Base-by-base conservation (phyloP, 257 asterid genomes). In the Galeopsis tetrahit region DNA sequence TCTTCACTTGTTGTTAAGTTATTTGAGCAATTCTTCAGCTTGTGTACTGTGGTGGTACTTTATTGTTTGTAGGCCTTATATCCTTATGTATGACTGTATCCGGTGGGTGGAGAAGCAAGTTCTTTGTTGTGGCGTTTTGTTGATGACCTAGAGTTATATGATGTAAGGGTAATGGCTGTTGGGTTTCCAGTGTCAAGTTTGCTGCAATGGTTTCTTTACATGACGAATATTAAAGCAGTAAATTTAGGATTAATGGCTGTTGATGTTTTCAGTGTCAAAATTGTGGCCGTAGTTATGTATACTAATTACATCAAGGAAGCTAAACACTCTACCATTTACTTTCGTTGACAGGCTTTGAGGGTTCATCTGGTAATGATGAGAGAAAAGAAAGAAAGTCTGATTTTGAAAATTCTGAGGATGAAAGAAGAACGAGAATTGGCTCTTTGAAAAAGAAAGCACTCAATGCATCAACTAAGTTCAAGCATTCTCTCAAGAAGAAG, bases 401-500 rank as follows among this genome's bases (percentile, higher is more conserved):
- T 75, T 86, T 93, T 68, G 97, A 93, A 84, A 89, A 89, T 72
- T 93, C 98, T 6, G 97, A 94, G 88, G 99, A 94, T 79, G 97
- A 91, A 83, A 85, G 97, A 70, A 89, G 86, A 78, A 91, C 97
- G 3, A 91, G 86, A 81, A 94, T 91, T 40, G 86, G 93, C 63
- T 80, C 95, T 34, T 68, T 94, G 74, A 94, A 91, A 86, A 94
- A 89, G 97, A 91, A 89, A 82, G 99, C 97, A 58, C 81, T 94
- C 71, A 86, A 87, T 84, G 99, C 97, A 40, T 94, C 99, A 28
- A 66, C 97, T 1, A 91, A 88, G 83, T 91, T 94, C 83, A 94
- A 91, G 75, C 99, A 89, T 78, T 91, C 97, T 61, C 96, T 94
- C 43, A 94, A 88, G 89, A 91, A 93, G 87, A 93, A 93, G 86